These are phyloP conservation scores for Yarrowia bubula DNA, from an alignment of 805 yeast species.

Conservation along the genomic window DNA sequence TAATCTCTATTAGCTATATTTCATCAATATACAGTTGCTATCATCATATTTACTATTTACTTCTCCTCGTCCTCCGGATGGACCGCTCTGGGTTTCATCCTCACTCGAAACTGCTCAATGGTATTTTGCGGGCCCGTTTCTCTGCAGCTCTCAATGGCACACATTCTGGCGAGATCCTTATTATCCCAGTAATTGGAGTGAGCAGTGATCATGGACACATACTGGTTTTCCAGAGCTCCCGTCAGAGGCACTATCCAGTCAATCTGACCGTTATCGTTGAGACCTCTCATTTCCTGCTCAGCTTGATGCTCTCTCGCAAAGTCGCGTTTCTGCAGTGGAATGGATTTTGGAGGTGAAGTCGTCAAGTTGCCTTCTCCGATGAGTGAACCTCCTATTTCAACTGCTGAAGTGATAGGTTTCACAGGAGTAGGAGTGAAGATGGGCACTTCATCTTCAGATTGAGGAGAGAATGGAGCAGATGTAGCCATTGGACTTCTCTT, in stretches of 20 bases:
- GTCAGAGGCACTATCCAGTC: slow-evolving; percentile 63
- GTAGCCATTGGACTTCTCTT: neutral
- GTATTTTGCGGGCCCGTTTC: slow-evolving; percentile 36
- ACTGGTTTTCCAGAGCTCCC: slow-evolving; percentile 73
- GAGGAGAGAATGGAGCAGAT: neutral
- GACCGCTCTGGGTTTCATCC: slow-evolving; percentile 24
- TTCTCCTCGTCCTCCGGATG: neutral
- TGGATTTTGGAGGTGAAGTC: slow-evolving; percentile 13
- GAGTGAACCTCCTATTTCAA: slow-evolving; percentile 3
- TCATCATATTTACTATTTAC: no score
- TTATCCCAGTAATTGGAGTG: slow-evolving; percentile 91
- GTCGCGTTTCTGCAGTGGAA: slow-evolving; percentile 4
- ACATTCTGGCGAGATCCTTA: slow-evolving; percentile 68
- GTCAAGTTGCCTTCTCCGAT: slow-evolving; percentile 13
- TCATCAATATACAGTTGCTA: no score
- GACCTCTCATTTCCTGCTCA: slow-evolving; percentile 44
- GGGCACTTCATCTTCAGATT: slow-evolving; percentile 2
- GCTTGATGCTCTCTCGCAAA: slow-evolving; percentile 29
- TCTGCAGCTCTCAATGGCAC: slow-evolving; percentile 42
- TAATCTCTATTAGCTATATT: neutral
- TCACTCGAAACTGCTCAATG: slow-evolving; percentile 33
- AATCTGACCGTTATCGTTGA: slow-evolving; percentile 77
- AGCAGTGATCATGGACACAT: slow-evolving; percentile 78
- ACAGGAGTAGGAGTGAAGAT: slow-evolving; percentile 8
- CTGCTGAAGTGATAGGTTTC: neutral